Percentiles rank a stretch among this genome's conserved stretches.
Evolutionary conservation across 176 grass and related monocot genomes (phyloP).

Genomic region (Oryza longistaminata): DNA sequence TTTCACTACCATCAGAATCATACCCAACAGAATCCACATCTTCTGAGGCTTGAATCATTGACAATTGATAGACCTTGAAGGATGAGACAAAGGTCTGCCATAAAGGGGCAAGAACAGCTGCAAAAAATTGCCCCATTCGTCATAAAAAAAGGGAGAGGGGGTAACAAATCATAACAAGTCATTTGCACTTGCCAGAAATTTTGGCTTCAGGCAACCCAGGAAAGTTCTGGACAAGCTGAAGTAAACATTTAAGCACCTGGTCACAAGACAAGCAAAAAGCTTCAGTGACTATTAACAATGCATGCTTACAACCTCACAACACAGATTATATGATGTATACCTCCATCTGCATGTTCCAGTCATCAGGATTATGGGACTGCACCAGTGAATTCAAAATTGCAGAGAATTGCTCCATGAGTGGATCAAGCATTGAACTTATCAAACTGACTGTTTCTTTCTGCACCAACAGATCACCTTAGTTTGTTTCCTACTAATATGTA

Average conservation of each 20-base stretch:
- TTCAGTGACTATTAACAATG: conserved; percentile 29
- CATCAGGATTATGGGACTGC: conserved; percentile 84
- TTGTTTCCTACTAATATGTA: conserved; percentile 9
- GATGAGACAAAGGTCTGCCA: conserved; percentile 94
- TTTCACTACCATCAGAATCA: conserved; percentile 89
- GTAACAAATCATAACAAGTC: conserved; percentile 6
- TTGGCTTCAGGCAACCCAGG: conserved; percentile 68
- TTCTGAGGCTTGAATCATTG: conserved; percentile 68
- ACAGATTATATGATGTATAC: conserved; percentile 42
- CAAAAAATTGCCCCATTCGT: conserved; percentile 29
- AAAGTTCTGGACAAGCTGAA: conserved; percentile 95
- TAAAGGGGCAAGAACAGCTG: conserved; percentile 75
- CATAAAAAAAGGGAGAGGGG: neutral
- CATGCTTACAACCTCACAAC: neutral
- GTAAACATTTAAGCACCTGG: conserved; percentile 97
- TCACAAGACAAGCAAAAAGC: conserved; percentile 35
- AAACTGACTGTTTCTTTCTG: conserved; percentile 81
- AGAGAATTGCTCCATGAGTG: conserved; percentile 81
- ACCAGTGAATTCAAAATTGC: conserved; percentile 70
- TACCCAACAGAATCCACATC: conserved; percentile 71
- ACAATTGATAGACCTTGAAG: conserved; percentile 73
- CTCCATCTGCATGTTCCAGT: conserved; percentile 97
- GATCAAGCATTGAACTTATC: conserved; percentile 74
- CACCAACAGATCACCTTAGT: conserved; percentile 30
- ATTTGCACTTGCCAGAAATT: conserved; percentile 63